Evolutionary conservation across 148 eudicot species (phyloP).

Genomic region (Rhododendron williamsianum): DNA sequence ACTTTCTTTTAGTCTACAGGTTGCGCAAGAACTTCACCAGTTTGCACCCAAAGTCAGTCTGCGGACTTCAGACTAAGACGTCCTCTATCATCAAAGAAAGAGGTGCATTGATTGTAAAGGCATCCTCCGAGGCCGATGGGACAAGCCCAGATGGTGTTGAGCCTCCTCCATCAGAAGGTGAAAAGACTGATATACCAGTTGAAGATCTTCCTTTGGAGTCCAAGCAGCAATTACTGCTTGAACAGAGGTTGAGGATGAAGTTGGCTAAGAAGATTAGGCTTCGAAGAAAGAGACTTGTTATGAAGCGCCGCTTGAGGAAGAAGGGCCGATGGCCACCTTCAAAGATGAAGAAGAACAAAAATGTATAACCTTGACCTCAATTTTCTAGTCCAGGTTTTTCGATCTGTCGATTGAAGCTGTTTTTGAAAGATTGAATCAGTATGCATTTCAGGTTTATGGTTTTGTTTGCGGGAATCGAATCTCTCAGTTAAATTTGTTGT

Average conservation of each 20-base stretch:
- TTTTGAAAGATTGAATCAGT: slow-evolving; percentile 7
- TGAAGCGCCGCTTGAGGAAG: slow-evolving; percentile 77
- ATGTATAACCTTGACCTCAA: slow-evolving; percentile 42
- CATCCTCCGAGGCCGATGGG: slow-evolving; percentile 41
- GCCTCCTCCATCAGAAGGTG: slow-evolving; percentile 25
- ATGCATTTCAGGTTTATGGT: background rate
- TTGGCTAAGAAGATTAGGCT: slow-evolving; percentile 82
- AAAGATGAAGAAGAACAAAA: slow-evolving; percentile 76
- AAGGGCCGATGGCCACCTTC: slow-evolving; percentile 99
- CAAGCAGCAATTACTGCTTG: slow-evolving; percentile 54
- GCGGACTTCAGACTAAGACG: slow-evolving; percentile 27
- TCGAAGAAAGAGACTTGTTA: slow-evolving; percentile 64
- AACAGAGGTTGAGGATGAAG: slow-evolving; percentile 73
- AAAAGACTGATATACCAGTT: slow-evolving; percentile 34
- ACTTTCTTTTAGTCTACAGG: slow-evolving; percentile 34
- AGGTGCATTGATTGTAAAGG: slow-evolving; percentile 40
- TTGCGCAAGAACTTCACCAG: slow-evolving; percentile 23
- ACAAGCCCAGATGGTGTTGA: slow-evolving; percentile 20
- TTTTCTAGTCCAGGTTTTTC: slow-evolving; percentile 15
- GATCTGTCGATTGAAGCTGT: background rate
- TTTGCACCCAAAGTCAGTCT: slow-evolving; percentile 19
- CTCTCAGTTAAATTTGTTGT: background rate
- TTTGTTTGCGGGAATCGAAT: background rate
- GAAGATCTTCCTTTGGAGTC: slow-evolving; percentile 83
- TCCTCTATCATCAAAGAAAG: slow-evolving; percentile 37